Percentiles rank a stretch among this genome's conserved stretches.
phyloP scores from a whole-genome alignment of 2,329 filamentous ascomycete species.

The Aspergillus pseudoterreus region DNA sequence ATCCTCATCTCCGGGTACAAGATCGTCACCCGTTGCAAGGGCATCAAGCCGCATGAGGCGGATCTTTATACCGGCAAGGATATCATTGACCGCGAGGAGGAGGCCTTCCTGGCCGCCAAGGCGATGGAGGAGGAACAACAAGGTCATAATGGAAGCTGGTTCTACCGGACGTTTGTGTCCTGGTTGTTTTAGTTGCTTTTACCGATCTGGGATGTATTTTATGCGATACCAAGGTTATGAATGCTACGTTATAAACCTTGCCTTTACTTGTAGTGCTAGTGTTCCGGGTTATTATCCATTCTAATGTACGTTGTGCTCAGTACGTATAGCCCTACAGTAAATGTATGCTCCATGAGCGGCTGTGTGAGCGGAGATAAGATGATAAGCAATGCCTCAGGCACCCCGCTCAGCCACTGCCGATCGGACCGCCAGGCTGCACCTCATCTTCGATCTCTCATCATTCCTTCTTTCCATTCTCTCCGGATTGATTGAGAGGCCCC shows the following conservation, averaged over 20 bases:
- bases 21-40: conserved; percentile 51
- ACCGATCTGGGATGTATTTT: not conserved
- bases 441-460: not conserved
- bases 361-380: too few species aligned
- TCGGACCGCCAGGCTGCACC: not conserved
- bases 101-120: conserved; percentile 60
- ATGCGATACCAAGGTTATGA: not conserved
- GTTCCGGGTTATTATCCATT: too few species aligned
- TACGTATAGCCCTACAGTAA: too few species aligned
- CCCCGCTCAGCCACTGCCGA: too few species aligned
- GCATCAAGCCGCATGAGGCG: conserved; percentile 55
- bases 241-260: not conserved
- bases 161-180: conserved; percentile 57
- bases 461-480: not conserved
- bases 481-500: not conserved
- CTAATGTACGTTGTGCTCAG: too few species aligned
- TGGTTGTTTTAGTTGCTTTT: conserved; percentile 53
- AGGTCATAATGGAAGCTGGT: conserved; percentile 39
- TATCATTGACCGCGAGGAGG: conserved; percentile 68
- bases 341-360: too few species aligned
- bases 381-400: too few species aligned
- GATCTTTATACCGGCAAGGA: conserved; percentile 73
- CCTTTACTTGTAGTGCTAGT: not conserved
- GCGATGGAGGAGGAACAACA: conserved; percentile 39
- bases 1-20: conserved; percentile 68